phyloP scores from a whole-genome alignment of 2,329 filamentous ascomycete genomes.

The Periglandula ipomoeae region DNA sequence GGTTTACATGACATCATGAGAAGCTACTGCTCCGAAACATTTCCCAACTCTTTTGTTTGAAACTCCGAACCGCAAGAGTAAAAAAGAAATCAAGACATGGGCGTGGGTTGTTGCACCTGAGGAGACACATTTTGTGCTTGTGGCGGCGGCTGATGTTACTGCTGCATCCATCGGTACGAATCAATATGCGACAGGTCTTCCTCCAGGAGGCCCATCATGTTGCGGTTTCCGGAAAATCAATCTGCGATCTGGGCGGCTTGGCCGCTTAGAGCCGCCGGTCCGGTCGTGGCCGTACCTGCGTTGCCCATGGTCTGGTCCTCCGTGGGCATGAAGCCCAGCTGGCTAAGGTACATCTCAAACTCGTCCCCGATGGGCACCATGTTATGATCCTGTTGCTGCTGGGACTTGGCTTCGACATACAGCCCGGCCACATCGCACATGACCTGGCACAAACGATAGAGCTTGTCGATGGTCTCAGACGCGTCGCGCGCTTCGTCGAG shows the following conservation, averaged over 20 bases:
- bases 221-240: slow-evolving; percentile 57
- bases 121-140: background rate
- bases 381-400: slow-evolving; percentile 35
- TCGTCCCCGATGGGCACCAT: slow-evolving; percentile 45
- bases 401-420: slow-evolving; percentile 51
- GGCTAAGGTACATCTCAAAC: slow-evolving; percentile 56
- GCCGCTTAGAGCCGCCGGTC: slow-evolving; percentile 16
- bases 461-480: slow-evolving; percentile 50
- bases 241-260: slow-evolving; percentile 45
- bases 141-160: slow-evolving; percentile 8
- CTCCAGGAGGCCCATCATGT: slow-evolving; percentile 56
- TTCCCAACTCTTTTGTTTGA: background rate
- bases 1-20: background rate
- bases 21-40: background rate
- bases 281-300: slow-evolving; percentile 10
- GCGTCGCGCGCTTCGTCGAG: slow-evolving; percentile 40
- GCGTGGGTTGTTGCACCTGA: background rate
- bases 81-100: background rate
- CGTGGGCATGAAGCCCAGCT: slow-evolving; percentile 49
- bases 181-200: slow-evolving; percentile 45
- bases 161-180: slow-evolving; percentile 25
- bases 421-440: slow-evolving; percentile 52
- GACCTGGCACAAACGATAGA: slow-evolving; percentile 53
- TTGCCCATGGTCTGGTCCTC: slow-evolving; percentile 22
- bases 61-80: background rate